Percentiles rank a stretch among this genome's conserved stretches.
Evolutionary conservation across 305 asterid genomes (phyloP).

Genomic region (Fraxinus albicans): DNA sequence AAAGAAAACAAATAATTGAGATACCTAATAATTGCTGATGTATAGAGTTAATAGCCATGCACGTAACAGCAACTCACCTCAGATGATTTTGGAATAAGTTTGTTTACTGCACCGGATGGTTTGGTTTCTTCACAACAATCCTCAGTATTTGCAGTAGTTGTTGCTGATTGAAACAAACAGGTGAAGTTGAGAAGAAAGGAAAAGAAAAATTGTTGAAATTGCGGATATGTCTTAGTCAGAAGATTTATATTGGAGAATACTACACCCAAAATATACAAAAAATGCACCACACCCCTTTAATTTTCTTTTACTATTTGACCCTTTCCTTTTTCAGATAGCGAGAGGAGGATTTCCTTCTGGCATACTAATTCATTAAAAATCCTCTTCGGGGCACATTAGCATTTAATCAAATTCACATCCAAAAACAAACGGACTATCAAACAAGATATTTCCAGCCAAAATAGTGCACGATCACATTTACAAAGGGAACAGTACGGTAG

Average conservation of each 20-base stretch:
- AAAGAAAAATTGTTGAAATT: not conserved
- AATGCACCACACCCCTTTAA: not conserved
- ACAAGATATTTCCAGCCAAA: not conserved
- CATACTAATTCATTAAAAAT: not conserved
- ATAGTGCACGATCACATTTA: not conserved
- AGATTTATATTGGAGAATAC: not conserved
- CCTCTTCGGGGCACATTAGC: not conserved
- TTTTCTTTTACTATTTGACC: not conserved
- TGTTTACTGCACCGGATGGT: slow-evolving; percentile 37
- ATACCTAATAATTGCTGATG: not conserved
- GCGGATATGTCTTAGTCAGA: not conserved
- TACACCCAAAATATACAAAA: not conserved
- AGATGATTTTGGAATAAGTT: slow-evolving; percentile 46
- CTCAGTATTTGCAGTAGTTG: slow-evolving; percentile 38
- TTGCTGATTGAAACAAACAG: slow-evolving; percentile 9
- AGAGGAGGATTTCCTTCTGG: not conserved
- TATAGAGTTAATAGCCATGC: not conserved
- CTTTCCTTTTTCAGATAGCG: not conserved
- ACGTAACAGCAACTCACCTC: slow-evolving; percentile 50
- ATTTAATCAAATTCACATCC: not conserved
- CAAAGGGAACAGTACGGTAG: not conserved
- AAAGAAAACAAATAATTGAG: slow-evolving; percentile 9
- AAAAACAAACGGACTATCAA: not conserved
- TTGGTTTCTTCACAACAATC: slow-evolving; percentile 34
- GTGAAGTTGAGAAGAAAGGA: slow-evolving; percentile 2